Evolutionary conservation across 257 asterid genomes (phyloP).

Genomic region (Solanum sitiens): DNA sequence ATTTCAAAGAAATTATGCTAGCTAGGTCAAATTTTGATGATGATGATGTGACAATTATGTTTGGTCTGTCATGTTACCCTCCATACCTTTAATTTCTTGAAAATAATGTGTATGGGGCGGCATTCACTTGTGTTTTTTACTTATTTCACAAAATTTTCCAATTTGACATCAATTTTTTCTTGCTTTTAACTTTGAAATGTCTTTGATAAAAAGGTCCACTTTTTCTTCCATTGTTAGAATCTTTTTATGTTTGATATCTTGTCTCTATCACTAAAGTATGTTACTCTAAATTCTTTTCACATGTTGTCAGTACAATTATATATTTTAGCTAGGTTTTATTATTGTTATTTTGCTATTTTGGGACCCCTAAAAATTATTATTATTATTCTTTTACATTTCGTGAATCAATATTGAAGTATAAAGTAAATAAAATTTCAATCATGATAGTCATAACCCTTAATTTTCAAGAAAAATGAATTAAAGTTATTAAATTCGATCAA

Average conservation of each 20-base stretch:
- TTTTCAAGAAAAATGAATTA: background rate
- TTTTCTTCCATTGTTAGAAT: background rate
- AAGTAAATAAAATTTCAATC: background rate
- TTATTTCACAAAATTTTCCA: background rate
- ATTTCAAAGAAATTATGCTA: background rate
- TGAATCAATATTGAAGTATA: background rate
- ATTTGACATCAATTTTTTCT: background rate
- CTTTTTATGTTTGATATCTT: background rate
- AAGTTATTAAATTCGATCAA: background rate
- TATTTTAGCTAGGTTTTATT: background rate
- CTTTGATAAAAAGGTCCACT: background rate
- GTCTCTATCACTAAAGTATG: background rate
- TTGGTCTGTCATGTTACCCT: background rate
- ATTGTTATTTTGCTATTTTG: background rate
- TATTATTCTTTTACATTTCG: background rate
- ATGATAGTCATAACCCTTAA: background rate
- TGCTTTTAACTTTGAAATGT: background rate
- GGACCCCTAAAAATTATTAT: background rate
- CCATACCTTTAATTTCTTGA: background rate
- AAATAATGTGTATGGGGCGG: background rate
- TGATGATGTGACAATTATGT: background rate
- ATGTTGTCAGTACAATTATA: background rate
- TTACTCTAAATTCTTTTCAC: background rate
- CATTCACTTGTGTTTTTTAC: background rate
- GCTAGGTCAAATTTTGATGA: background rate